Base-by-base conservation (phyloP, 345 rosid species). In the Bretschneidera sinensis region DNA sequence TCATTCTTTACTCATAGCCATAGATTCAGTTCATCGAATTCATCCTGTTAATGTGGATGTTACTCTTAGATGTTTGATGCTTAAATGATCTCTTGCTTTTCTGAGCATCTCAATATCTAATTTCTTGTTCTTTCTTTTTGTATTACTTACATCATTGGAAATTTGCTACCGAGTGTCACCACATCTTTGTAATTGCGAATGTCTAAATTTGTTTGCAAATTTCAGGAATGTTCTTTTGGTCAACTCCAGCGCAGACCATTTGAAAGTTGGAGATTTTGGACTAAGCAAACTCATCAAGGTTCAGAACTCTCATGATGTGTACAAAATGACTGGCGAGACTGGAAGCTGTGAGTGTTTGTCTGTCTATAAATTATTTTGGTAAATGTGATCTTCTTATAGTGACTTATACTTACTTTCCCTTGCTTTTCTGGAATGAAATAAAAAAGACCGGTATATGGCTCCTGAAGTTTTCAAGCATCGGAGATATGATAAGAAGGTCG, bases 301-400 rank as follows among this genome's bases (percentile, higher is more conserved):
- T 84, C 87, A 92, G 75, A 84, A 89, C 76, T 85, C 92, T 59
- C 97, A 87, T 72, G 98, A 92, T 66, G 95, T 94, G 34, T 94
- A 94, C 86, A 94, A 94, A 78, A 94, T 90, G 99, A 90, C 99
- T 35, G 99, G 99, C 52, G 96, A 94, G 79, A 90, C 99, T 0
- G 99, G 99, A 68, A 94, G 99, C 57, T 94, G 97, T 89, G 63
- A 86, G 99, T 87, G 48, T 43, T 18, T 4, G 24, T 54, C 49
- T n/a, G n/a, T n/a, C n/a, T n/a, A 9, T 18, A 28, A 53, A 51
- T 31, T 71, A 57, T 55, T 48, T 24, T 43, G 15, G 15, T n/a
- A 23, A 57, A 24, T 49, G 20, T 31, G 39, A 57, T 57, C 48
- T 51, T 71, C 49, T 66, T 22, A 24, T 58, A 51, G 70, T n/a